Evolutionary conservation across 257 asterid genomes (phyloP).

Genomic region (Gynochthodes officinalis): DNA sequence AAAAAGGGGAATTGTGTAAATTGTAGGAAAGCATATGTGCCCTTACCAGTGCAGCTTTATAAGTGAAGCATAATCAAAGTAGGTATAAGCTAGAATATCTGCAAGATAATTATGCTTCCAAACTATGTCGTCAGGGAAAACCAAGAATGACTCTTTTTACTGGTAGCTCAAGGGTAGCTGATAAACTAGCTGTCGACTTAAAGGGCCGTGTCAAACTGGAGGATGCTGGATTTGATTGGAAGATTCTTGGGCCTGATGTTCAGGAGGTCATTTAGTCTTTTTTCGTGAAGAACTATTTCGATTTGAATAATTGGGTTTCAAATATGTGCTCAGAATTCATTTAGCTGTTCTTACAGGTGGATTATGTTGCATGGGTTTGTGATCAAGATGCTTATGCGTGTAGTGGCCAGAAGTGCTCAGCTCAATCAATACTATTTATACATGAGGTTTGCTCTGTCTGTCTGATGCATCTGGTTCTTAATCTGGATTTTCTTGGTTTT

Average conservation of each 20-base stretch:
- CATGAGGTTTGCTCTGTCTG: constrained; percentile 53
- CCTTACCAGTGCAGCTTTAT: background rate
- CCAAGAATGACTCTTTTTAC: constrained; percentile 98
- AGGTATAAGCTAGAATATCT: background rate
- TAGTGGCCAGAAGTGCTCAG: constrained; percentile 97
- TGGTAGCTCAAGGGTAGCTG: constrained; percentile 92
- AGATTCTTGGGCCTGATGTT: constrained; percentile 96
- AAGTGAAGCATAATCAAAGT: background rate
- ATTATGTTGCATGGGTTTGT: constrained; percentile 93
- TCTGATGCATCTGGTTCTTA: constrained; percentile 1
- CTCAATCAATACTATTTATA: constrained; percentile 82
- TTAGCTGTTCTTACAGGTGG: constrained; percentile 45
- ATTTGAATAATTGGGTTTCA: background rate
- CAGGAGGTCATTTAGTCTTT: constrained; percentile 50
- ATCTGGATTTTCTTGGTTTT: background rate
- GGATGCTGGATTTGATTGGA: constrained; percentile 99
- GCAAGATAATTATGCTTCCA: constrained; percentile 4
- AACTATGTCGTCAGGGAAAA: constrained; percentile 53
- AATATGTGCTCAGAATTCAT: background rate
- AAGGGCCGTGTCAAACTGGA: constrained; percentile 79
- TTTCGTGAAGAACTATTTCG: background rate
- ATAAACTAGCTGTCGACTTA: constrained; percentile 77
- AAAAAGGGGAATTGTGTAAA: background rate
- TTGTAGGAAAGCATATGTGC: too few species aligned
- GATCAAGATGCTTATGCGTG: constrained; percentile 99